A percentile compares a stretch with the other conserved stretches of the same genome.
These are phyloP conservation scores for Manihot esculenta DNA, from an alignment of 441 rosid species.

Conservation along the genomic window DNA sequence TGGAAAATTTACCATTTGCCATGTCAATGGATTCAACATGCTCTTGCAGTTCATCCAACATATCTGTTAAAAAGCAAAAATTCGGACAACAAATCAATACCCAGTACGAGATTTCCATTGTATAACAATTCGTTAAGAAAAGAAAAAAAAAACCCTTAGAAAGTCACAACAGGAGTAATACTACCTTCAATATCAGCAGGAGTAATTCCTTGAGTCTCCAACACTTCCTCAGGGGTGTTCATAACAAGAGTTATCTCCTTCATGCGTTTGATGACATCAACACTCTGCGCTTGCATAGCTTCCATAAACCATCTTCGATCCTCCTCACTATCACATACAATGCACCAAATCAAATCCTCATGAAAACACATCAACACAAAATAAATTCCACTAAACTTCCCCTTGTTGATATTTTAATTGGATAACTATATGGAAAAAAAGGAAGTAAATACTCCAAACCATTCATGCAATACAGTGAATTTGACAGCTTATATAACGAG, in stretches of 20 bases:
- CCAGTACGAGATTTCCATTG: not conserved
- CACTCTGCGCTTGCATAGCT: conserved; percentile 78
- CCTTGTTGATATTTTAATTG: too few relatives aligned
- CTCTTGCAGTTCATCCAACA: conserved; percentile 95
- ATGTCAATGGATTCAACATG: conserved; percentile 90
- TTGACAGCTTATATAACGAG: not conserved
- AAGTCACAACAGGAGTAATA: too few relatives aligned
- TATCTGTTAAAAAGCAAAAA: conserved; percentile 40
- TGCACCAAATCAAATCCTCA: not conserved
- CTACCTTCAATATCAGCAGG: conserved; percentile 80
- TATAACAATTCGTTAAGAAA: not conserved
- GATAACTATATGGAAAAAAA: too few relatives aligned
- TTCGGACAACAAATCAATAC: conserved; percentile 3
- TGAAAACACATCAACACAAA: not conserved
- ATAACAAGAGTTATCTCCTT: conserved; percentile 82
- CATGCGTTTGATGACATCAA: conserved; percentile 82
- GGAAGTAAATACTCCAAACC: not conserved
- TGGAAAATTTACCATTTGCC: conserved; percentile 64
- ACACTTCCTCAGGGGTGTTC: conserved; percentile 67
- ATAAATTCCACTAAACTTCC: not conserved
- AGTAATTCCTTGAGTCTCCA: conserved; percentile 87
- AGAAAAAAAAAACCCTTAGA: too few relatives aligned
- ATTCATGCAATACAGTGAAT: not conserved
- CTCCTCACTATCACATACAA: conserved; percentile 54
- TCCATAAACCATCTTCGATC: conserved; percentile 92